Evolutionary conservation across 331 rosid species (phyloP).

Genomic region (Stylosanthes scabra): DNA sequence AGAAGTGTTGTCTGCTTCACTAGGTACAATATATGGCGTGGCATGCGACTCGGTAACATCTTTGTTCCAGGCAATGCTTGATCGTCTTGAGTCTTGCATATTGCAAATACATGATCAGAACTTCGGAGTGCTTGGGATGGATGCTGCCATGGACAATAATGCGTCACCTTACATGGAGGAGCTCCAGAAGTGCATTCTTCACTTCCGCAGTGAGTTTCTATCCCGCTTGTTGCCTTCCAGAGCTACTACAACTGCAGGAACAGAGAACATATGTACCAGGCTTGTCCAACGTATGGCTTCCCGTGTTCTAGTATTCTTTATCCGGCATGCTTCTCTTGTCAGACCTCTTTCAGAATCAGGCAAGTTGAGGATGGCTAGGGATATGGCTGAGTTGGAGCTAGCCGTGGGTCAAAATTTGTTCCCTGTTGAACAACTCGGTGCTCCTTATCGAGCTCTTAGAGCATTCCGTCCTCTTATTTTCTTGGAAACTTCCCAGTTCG

Average conservation of each 20-base stretch:
- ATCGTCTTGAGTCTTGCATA: slow-evolving; percentile 93
- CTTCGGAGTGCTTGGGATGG: slow-evolving; percentile 81
- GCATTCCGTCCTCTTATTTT: slow-evolving; percentile 95
- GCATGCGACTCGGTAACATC: slow-evolving; percentile 93
- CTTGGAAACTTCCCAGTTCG: slow-evolving; percentile 94
- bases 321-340: slow-evolving; percentile 95
- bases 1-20: slow-evolving; percentile 86
- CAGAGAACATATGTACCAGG: slow-evolving; percentile 90
- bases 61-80: slow-evolving; percentile 95
- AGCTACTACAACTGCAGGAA: slow-evolving; percentile 46
- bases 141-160: slow-evolving; percentile 94
- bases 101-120: slow-evolving; percentile 94
- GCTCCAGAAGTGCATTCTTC: slow-evolving; percentile 88
- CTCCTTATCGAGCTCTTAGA: slow-evolving; percentile 92
- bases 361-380: slow-evolving; percentile 98
- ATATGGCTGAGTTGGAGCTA: slow-evolving; percentile 98
- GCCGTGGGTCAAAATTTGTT: slow-evolving; percentile 94
- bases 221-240: slow-evolving; percentile 81
- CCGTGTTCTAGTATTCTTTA: slow-evolving; percentile 88
- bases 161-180: slow-evolving; percentile 99
- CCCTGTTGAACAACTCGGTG: slow-evolving; percentile 97
- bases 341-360: slow-evolving; percentile 99
- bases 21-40: slow-evolving; percentile 90
- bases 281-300: slow-evolving; percentile 97
- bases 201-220: slow-evolving; percentile 89